Conservation (phyloP, 2,329 filamentous ascomycete genomes). For the Aureobasidium leucospermi region DNA sequence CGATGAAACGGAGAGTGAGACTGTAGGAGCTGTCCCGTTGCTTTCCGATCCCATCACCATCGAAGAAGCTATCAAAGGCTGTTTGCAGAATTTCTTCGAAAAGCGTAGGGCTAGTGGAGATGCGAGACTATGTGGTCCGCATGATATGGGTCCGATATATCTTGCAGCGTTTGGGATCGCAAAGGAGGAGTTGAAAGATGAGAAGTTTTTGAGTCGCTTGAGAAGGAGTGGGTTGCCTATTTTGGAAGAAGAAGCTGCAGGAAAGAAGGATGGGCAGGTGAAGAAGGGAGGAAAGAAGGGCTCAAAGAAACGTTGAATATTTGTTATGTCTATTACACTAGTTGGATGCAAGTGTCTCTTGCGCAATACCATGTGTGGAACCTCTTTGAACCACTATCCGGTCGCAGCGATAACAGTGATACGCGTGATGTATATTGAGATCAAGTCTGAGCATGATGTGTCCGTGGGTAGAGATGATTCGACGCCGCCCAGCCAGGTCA, state of each 20-base stretch:
- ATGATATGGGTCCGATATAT: slow-evolving; percentile 18
- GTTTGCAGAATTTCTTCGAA: slow-evolving; percentile 15
- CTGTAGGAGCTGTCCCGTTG: too few relatives aligned
- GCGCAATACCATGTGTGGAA: too few relatives aligned
- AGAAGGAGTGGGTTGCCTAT: not conserved
- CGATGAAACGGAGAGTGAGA: not conserved
- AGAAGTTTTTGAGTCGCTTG: slow-evolving; percentile 29
- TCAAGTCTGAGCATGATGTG: not conserved
- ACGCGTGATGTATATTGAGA: too few relatives aligned
- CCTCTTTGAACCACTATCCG: too few relatives aligned
- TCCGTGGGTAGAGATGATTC: too few relatives aligned
- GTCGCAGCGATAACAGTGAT: too few relatives aligned
- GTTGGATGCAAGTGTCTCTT: too few relatives aligned
- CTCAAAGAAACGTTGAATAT: not conserved
- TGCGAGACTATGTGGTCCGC: slow-evolving; percentile 18
- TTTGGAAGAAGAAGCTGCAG: not conserved
- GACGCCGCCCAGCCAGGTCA: not conserved
- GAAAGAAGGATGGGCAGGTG: not conserved
- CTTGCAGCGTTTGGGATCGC: slow-evolving; percentile 14
- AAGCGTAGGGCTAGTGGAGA: slow-evolving; percentile 17
- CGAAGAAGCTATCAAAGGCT: slow-evolving; percentile 12
- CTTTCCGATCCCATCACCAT: not conserved
- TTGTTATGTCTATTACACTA: too few relatives aligned
- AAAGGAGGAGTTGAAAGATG: slow-evolving; percentile 17
- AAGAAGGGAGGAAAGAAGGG: not conserved